Conservation (phyloP, 176 grass and related monocot genomes). For the Poa pratensis region DNA sequence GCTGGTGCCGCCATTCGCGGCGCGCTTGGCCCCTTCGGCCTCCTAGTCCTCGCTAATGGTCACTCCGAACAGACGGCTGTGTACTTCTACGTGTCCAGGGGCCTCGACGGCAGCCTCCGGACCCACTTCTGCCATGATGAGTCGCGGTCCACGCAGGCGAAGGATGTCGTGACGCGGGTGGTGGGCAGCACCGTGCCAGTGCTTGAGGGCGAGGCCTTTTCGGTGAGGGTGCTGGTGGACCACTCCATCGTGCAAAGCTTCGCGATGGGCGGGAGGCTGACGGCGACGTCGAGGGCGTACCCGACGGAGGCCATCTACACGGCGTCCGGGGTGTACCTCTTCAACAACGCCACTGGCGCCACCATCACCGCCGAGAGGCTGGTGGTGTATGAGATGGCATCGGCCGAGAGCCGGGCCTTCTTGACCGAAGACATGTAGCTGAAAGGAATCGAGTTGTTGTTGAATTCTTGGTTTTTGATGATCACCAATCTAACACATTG, state of each 20-base stretch:
- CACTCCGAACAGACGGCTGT: conserved; percentile 52
- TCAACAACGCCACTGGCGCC: conserved; percentile 62
- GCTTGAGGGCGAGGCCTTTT: conserved; percentile 49
- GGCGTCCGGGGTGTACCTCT: conserved; percentile 51
- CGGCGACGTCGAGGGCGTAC: conserved; percentile 63
- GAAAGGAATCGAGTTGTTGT: neutral
- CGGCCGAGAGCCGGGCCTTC: conserved; percentile 50
- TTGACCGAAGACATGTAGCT: neutral
- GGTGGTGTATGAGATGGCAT: conserved; percentile 54
- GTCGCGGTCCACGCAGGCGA: conserved; percentile 48
- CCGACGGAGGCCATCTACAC: conserved; percentile 60
- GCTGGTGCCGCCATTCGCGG: conserved; percentile 46
- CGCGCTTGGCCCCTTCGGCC: conserved; percentile 58
- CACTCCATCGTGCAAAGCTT: conserved; percentile 73
- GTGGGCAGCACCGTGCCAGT: conserved; percentile 59
- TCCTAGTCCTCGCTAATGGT: conserved; percentile 50
- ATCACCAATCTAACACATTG: neutral
- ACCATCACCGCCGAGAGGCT: conserved; percentile 38
- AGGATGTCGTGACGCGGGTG: conserved; percentile 54
- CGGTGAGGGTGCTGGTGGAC: conserved; percentile 62
- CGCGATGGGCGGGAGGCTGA: conserved; percentile 53
- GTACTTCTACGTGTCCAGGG: conserved; percentile 64
- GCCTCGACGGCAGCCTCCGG: conserved; percentile 35
- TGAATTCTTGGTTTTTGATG: neutral
- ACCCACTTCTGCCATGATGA: conserved; percentile 72